Base-by-base conservation (phyloP, 2,329 filamentous ascomycete species). In the Pyricularia grisea region DNA sequence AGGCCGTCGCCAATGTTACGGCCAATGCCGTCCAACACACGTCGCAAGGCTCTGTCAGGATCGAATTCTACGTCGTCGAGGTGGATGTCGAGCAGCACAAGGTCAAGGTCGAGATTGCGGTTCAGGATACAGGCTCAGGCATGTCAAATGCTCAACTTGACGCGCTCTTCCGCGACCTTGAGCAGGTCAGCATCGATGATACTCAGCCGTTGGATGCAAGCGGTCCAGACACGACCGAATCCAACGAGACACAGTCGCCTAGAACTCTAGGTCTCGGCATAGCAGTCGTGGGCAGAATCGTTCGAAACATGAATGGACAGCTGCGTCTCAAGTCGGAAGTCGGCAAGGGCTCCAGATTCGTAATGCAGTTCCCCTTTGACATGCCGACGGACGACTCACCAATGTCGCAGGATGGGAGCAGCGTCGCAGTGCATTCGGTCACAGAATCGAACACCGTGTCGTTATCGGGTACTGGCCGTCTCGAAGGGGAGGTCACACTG, bases 281-380 rank as follows among this genome's bases (percentile, higher is more conserved):
- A n/a, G 93, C 93, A 0, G 84, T 96, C 14, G 93, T 97, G n/a
- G 91, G 92, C 20, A 87, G 93, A 55, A 92, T 93, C 50, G 84
- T 97, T 36, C 87, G 89, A n/a, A 97, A 93, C 74, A 95, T 97
- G 92, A 90, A 94, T 70, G 94, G 93, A 0, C 93, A 97, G 74
- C 78, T 97, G 33, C 88, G 92, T 1, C 80, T 97, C 1, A 94
- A 93, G 74, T 97, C 93, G 0, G 92, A 95, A 74, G 86, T 91
- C 75, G 91, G 91, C 1, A 91, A 90, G 73, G 93, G 94, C 0
- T 94, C 93, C 23, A 85, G 91, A 68, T 97, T 97, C 72, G 88
- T 93, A 25, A 87, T 97, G 28, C 87, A 92, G 71, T 81, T 97
- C 33, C 90, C 91, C 0, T 95, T 97, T 72, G 83, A 88, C 9